These are phyloP conservation scores for Wickerhamomyces pijperi DNA, from an alignment of 805 yeast species.

Conservation along the genomic window DNA sequence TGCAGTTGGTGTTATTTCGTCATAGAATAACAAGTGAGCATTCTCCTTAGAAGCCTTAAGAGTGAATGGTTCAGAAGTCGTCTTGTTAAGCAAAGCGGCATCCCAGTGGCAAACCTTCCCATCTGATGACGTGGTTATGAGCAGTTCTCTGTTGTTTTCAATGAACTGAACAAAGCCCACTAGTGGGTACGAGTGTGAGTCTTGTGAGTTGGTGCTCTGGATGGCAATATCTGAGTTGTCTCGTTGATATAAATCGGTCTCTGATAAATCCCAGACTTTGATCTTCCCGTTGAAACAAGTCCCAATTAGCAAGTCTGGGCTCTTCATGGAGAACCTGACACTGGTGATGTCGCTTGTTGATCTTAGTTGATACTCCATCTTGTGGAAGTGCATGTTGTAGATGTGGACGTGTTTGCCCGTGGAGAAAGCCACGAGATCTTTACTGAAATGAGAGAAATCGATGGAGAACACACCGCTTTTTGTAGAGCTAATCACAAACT, in stretches of 20 bases:
- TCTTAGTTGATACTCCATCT: conserved; percentile 26
- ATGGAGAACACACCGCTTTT: conserved; percentile 9
- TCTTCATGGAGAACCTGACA: conserved; percentile 28
- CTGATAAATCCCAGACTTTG: too few relatives aligned
- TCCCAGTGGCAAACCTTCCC: conserved; percentile 22
- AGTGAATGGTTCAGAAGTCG: conserved; percentile 12
- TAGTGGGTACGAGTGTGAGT: conserved; percentile 17
- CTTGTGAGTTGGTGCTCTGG: conserved; percentile 5
- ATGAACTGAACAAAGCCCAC: conserved; percentile 12
- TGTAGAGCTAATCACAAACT: conserved; percentile 3
- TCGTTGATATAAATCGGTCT: too few relatives aligned
- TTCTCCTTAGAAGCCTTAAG: conserved; percentile 15
- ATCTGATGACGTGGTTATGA: conserved; percentile 21
- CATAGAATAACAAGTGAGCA: conserved; percentile 12
- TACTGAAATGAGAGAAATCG: conserved; percentile 10
- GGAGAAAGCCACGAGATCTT: conserved; percentile 12
- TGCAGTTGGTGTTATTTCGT: conserved; percentile 20
- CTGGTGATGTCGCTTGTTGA: conserved; percentile 28
- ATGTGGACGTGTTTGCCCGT: conserved; percentile 7
- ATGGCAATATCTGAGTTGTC: too few relatives aligned
- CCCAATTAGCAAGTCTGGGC: conserved; percentile 31
- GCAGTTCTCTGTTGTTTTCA: conserved; percentile 11
- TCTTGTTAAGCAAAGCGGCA: conserved; percentile 17
- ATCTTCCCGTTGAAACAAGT: conserved; percentile 40
- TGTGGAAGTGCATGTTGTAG: conserved; percentile 15